Evolutionary conservation across 306 rosid genomes (phyloP), one percentile per base, ranked within the genome.

Genomic region (Rubus idaeus): DNA sequence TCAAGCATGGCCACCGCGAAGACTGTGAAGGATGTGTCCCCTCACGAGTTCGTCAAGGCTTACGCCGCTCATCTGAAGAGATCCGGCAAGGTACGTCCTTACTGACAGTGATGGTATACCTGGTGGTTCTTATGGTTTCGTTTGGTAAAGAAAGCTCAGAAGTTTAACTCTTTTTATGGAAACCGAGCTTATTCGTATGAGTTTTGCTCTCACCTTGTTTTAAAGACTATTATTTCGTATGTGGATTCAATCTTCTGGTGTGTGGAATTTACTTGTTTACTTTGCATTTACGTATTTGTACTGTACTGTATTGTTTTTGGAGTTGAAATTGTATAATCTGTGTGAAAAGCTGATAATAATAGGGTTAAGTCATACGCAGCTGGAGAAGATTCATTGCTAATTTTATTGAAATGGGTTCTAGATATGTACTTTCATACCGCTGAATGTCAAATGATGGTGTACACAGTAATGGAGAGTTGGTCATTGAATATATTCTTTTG

Each of bases 21-120:
- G 73, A 87, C 84, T 21, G 90, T 87, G 44, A 87, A 87, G 62
- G 90, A 87, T 12, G 90, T 87, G 50, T 87, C 88, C 1, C 90
- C 88, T 11, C 90, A 84, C 70, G 90, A 87, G 78, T 87, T 87
- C 70, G 90, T 87, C 18, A 84, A 87, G 76, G 88, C 87, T 3
- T 86, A 86, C 68, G 81, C 90, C 2, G 86, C 88, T 26, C 90
- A 87, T 70, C 86, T 87, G 50, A 87, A 87, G 79, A 79, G 88
- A 76, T 87, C 90, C 4, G 90, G 90, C 23, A 84, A 84, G 90
- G 90, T 84, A 64, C 10, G n/a, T 13, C 11, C 21, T 6, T 17
- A 14, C 68, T 57, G 6, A 4, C 35, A 56, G 18, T 51, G 8
- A 51, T 51, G 16, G 16, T 20, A 51, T 16, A 16, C 2, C 56